Base-by-base conservation (phyloP, 805 yeast species). In the Candida insectorum region DNA sequence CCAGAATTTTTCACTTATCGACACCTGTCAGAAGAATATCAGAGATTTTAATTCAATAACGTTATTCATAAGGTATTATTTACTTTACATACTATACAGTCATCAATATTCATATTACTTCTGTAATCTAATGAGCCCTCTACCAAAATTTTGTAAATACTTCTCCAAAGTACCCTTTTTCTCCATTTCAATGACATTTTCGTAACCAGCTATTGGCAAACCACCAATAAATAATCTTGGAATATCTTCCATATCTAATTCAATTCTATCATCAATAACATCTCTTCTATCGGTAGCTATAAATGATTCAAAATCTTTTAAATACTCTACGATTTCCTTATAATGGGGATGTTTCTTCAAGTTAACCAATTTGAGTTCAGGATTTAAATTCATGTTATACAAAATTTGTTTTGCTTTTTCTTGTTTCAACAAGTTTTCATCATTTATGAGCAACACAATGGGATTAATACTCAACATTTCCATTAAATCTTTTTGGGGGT, bases 221-320 rank as follows among this genome's bases (percentile, higher is more conserved):
- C 66, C 68, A 9, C 56, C 60, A 15, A 62, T 49, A 36, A 62
- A 60, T 24, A 62, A 39, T 9, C 64, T 47, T 1, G 66, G 67
- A 18, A 61, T 52, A 28, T 50, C 49, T 13, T 42, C 37, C 10
- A 36, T 26, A 5, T 43, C 49, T 8, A 11, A 8, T 20, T 20
- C 23, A 8, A 20, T 11, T n/a, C n/a, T n/a, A n/a, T n/a, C n/a
- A n/a, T n/a, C n/a, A 2, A 22, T 37, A 20, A 32, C 38, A n/a
- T n/a, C n/a, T n/a, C n/a, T n/a, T 16, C 32, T 41, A 14, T 13
- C 20, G 22, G 16, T 26, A 13, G 27, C 32, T 26, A 23, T 36
- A 16, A 36, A 36, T 13, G 16, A 8, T 28, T 26, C 33, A 33
- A 37, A 49, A 7, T 38, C 43, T 34, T 49, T 47, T 30, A 62